Conservation (phyloP, 345 rosid genomes). For the Mercurialis annua region DNA sequence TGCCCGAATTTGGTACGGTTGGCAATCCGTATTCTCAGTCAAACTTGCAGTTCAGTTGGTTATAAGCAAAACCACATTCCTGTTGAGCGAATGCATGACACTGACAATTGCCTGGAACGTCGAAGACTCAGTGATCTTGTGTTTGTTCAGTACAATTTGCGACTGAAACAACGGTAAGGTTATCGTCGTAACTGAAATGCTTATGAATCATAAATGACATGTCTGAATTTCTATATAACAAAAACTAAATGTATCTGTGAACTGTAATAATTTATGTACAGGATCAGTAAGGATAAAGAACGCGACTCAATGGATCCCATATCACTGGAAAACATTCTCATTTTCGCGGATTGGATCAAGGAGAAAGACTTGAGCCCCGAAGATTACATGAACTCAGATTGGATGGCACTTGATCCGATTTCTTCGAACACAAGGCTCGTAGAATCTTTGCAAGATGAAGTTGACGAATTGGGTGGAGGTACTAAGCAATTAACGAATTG, state of each 20-base stretch:
- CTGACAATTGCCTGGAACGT: conserved; percentile 69
- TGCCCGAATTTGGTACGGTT: conserved; percentile 81
- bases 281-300: conserved; percentile 15
- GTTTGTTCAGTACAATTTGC: conserved; percentile 77
- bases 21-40: conserved; percentile 71
- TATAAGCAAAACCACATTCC: conserved; percentile 35
- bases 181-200: neutral
- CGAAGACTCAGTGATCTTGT: conserved; percentile 64
- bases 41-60: conserved; percentile 62
- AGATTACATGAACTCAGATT: conserved; percentile 11
- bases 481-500: neutral
- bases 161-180: conserved; percentile 58
- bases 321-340: conserved; percentile 16
- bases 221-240: neutral
- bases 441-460: conserved; percentile 7
- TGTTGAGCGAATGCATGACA: conserved; percentile 41
- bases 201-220: neutral
- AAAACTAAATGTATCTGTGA: neutral
- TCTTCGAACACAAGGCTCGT: neutral
- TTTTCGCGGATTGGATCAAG: conserved; percentile 25
- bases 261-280: conserved; percentile 7
- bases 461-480: conserved; percentile 26
- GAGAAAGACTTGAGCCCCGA: conserved; percentile 20
- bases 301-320: conserved; percentile 15
- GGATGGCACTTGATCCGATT: conserved; percentile 20